These are phyloP conservation scores for Phoenix dactylifera DNA, from an alignment of 176 grass and related monocot species.

Conservation along the genomic window DNA sequence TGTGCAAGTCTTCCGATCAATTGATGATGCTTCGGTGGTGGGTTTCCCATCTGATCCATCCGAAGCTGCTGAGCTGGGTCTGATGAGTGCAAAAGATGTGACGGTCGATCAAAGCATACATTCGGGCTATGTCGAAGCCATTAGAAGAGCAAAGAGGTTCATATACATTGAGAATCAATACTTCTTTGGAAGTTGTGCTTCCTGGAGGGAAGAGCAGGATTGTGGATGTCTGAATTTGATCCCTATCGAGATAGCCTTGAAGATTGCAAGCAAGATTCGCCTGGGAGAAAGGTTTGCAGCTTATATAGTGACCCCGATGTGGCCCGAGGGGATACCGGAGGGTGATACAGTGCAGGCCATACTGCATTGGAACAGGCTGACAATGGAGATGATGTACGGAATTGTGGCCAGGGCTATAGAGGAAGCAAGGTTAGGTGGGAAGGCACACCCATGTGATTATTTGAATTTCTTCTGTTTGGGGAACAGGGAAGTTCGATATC, in stretches of 20 bases:
- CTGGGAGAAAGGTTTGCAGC: constrained; percentile 56
- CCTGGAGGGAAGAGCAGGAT: constrained; percentile 51
- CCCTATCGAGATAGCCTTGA: constrained; percentile 77
- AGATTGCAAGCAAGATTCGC: constrained; percentile 61
- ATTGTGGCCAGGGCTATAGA: constrained; percentile 59
- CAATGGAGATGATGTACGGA: constrained; percentile 12
- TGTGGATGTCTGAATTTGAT: constrained; percentile 71
- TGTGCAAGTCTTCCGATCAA: constrained; percentile 85
- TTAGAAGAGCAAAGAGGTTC: constrained; percentile 64
- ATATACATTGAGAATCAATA: constrained; percentile 96
- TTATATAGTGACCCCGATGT: constrained; percentile 79
- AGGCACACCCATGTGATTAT: constrained; percentile 71
- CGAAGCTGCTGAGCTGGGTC: constrained; percentile 36
- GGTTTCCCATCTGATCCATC: constrained; percentile 49
- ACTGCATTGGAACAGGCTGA: constrained; percentile 45
- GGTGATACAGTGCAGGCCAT: constrained; percentile 62
- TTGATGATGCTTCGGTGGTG: constrained; percentile 73
- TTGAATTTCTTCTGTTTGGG: constrained; percentile 97
- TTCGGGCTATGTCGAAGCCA: constrained; percentile 55
- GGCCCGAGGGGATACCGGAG: constrained; percentile 69
- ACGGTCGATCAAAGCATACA: constrained; percentile 82
- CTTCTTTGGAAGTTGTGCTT: constrained; percentile 78
- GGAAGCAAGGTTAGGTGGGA: constrained; percentile 45
- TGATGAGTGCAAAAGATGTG: constrained; percentile 44
- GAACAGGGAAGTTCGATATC: constrained; percentile 42